A percentile compares a stretch with the other conserved stretches of the same genome.
These are phyloP conservation scores for Nigrospora osmanthi DNA, from an alignment of 2,329 filamentous ascomycete genomes.

Conservation along the genomic window DNA sequence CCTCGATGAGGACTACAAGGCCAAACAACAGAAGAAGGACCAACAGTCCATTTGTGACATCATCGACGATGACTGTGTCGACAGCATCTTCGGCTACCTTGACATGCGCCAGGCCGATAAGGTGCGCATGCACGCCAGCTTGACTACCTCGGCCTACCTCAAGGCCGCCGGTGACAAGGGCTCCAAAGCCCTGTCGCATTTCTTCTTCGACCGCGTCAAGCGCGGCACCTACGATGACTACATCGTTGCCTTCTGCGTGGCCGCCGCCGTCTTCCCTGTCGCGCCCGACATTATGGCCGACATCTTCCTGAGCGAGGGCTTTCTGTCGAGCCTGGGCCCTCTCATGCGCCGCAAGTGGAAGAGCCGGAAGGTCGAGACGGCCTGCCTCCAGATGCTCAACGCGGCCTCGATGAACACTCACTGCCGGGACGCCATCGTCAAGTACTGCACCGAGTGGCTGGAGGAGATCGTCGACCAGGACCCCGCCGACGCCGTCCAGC, in stretches of 20 bases:
- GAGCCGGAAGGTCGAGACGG: conserved; percentile 77
- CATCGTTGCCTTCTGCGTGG: conserved; percentile 89
- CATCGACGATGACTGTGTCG: conserved; percentile 68
- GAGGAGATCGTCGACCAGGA: conserved; percentile 74
- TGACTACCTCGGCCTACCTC: conserved; percentile 77
- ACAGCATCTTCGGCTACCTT: conserved; percentile 78
- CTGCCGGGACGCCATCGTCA: conserved; percentile 76
- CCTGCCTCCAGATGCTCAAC: conserved; percentile 82
- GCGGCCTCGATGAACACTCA: conserved; percentile 79
- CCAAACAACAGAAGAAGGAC: conserved; percentile 30
- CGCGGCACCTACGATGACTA: conserved; percentile 80
- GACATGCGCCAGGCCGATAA: conserved; percentile 72
- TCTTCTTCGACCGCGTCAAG: conserved; percentile 65
- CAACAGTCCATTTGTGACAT: conserved; percentile 47
- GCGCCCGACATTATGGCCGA: conserved; percentile 66
- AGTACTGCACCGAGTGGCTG: conserved; percentile 81
- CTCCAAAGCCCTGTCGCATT: conserved; percentile 60
- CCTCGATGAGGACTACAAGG: conserved; percentile 44
- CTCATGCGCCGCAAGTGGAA: conserved; percentile 76
- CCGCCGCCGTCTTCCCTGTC: conserved; percentile 79
- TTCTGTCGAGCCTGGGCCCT: conserved; percentile 68
- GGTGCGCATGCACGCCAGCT: conserved; percentile 72
- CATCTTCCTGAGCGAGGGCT: conserved; percentile 83
- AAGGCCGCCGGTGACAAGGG: conserved; percentile 68
- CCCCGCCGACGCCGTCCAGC: conserved; percentile 44